Base-by-base conservation (phyloP, 2,329 filamentous ascomycete species). In the Diplocarpon rosae region DNA sequence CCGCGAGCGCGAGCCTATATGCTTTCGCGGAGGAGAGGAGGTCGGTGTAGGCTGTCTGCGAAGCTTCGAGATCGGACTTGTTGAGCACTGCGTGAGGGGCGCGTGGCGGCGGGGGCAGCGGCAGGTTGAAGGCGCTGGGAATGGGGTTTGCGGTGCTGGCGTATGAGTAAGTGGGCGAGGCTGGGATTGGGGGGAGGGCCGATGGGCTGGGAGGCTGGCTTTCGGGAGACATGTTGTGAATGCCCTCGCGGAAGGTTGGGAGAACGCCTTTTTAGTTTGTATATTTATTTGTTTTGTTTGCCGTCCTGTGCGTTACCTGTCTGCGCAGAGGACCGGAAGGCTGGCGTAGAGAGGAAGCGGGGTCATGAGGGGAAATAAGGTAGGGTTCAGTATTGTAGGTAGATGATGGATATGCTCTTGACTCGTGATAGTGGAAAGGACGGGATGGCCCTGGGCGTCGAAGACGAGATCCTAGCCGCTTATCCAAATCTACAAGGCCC, bases 151-250 rank as follows among this genome's bases (percentile, higher is more conserved):
- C 68, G 14, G 77, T 81, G 33, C 76, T 79, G 46, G 77, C 74
- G 59, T 78, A 70, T 12, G 78, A 80, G 60, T 75, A 79, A 17
- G 76, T 72, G 32, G 78, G 78, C 14, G 76, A 80, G n/a, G 64
- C 64, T 5, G 78, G 78, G n/a, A 80, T 67, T 1, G 74, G 72
- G 14, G 76, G 76, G 0, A 78, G 65, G 51, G 73, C 69, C 29
- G 72, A 67, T 29, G 74, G 74, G 20, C 73, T 72, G 30, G 63
- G 64, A 14, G 40, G 52, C 45, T 48, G 46, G 38, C 49, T 52
- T 48, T 51, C 30, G 39, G 27, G 35, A 10, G 40, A 36, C 40
- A 42, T 42, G 11, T 37, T 42, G 40, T 20, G n/a, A 32, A 14
- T 36, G 40, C 24, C n/a, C 12, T 37, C 20, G 20, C 7, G 20